These are phyloP conservation scores for Pseudohyphozyma bogoriensis DNA, from an alignment of 768 basidiomycete species.

Conservation along the genomic window DNA sequence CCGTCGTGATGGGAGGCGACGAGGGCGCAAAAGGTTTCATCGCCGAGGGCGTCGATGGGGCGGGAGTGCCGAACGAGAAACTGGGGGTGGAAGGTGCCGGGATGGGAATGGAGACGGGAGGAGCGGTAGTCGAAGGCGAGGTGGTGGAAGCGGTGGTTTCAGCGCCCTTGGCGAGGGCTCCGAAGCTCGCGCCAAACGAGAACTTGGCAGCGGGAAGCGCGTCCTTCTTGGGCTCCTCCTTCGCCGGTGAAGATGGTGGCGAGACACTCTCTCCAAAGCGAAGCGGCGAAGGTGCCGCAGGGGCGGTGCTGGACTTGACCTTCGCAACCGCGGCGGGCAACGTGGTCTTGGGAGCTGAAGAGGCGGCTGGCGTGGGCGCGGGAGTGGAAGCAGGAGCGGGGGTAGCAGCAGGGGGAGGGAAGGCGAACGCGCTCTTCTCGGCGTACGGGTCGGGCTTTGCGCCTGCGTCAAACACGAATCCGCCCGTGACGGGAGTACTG, in stretches of 20 bases:
- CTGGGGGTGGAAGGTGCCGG: not conserved
- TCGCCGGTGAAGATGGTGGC: slow-evolving; percentile 8
- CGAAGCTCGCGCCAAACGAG: slow-evolving; percentile 28
- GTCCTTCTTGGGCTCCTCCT: not conserved
- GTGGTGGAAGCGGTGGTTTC: not conserved
- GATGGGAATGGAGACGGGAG: slow-evolving; percentile 7
- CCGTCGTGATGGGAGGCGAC: slow-evolving; percentile 21
- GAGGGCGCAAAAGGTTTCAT: not conserved
- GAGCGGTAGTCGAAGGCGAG: not conserved
- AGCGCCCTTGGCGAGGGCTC: slow-evolving; percentile 37
- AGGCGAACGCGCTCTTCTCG: slow-evolving; percentile 24
- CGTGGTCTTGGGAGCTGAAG: not conserved
- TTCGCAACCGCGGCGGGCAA: too few species aligned
- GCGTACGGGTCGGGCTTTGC: slow-evolving; percentile 15
- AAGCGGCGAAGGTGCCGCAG: slow-evolving; percentile 20
- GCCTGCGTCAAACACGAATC: slow-evolving; percentile 22
- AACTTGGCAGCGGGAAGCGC: slow-evolving; percentile 5
- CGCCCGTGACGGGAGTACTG: slow-evolving; percentile 6
- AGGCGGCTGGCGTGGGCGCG: slow-evolving; percentile 15
- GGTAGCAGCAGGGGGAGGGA: slow-evolving; percentile 2
- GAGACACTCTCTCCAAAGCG: slow-evolving; percentile 24
- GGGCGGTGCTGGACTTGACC: slow-evolving; percentile 24
- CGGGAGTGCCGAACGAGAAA: not conserved
- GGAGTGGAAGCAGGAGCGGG: not conserved
- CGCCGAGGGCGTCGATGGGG: slow-evolving; percentile 6